phyloP scores from a whole-genome alignment of 2,329 filamentous ascomycete species.

The Trichoderma sp. region DNA sequence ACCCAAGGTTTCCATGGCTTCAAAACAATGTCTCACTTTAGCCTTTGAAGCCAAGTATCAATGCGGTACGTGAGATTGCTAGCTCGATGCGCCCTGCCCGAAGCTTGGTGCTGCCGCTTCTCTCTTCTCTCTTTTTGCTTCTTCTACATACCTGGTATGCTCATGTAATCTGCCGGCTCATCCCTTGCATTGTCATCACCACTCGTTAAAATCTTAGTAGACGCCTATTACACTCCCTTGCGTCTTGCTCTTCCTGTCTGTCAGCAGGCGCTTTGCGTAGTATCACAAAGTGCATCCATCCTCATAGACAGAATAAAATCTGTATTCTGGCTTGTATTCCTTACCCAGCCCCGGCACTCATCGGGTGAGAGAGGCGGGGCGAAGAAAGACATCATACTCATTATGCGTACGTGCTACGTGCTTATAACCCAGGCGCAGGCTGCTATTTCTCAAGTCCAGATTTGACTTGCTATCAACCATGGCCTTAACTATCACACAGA shows the following conservation, averaged over 20 bases:
- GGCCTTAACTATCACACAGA: background rate
- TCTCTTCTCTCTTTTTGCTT: background rate
- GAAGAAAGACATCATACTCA: background rate
- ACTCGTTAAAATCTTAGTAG: background rate
- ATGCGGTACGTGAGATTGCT: background rate
- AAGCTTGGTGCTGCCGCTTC: background rate
- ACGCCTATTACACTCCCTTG: background rate
- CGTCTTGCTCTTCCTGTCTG: background rate
- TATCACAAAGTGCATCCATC: background rate
- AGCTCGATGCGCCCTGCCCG: background rate
- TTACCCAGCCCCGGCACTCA: background rate
- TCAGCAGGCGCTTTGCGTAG: background rate
- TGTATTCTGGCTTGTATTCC: no score
- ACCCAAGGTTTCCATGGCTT: background rate
- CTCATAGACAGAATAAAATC: background rate
- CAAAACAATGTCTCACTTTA: conserved; percentile 1
- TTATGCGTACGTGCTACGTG: background rate
- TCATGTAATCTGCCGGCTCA: background rate
- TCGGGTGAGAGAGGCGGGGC: background rate
- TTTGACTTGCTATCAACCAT: background rate
- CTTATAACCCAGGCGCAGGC: background rate
- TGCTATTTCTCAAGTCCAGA: background rate
- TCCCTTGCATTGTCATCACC: background rate
- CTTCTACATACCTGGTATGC: background rate
- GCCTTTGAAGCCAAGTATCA: background rate